Percentiles rank a stretch among this genome's conserved stretches.
Evolutionary conservation across 768 basidiomycete species (phyloP).

Genomic region (Leccinum fibrillosum): DNA sequence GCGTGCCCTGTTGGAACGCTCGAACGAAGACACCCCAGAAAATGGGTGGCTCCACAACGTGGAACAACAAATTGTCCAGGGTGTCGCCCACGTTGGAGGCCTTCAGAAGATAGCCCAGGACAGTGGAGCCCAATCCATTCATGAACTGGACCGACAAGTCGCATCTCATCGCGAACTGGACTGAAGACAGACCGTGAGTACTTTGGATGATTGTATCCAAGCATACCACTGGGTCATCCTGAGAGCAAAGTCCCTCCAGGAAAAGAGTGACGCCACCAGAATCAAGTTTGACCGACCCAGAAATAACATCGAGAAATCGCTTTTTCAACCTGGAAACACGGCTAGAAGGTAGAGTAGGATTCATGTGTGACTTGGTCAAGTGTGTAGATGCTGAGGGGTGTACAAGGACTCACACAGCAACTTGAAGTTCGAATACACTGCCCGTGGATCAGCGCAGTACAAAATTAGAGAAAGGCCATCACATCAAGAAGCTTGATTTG

Average conservation of each 20-base stretch:
- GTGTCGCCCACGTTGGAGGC: conserved; percentile 40
- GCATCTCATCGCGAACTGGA: conserved; percentile 40
- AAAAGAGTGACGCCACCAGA: conserved; percentile 30
- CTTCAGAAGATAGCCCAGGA: conserved; percentile 39
- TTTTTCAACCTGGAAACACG: conserved; percentile 29
- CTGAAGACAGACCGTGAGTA: conserved; percentile 33
- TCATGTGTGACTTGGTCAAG: not conserved
- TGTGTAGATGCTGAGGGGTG: not conserved
- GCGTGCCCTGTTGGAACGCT: conserved; percentile 30
- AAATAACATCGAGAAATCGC: conserved; percentile 31
- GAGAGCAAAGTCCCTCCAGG: conserved; percentile 44
- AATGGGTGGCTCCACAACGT: conserved; percentile 47
- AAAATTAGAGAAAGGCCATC: not conserved
- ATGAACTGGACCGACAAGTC: conserved; percentile 39
- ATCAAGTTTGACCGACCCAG: conserved; percentile 28
- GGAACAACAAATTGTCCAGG: conserved; percentile 37
- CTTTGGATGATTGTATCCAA: conserved; percentile 36
- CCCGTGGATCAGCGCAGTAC: not conserved
- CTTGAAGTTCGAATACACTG: not conserved
- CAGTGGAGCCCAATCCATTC: conserved; percentile 36
- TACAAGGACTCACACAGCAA: not conserved
- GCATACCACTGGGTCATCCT: conserved; percentile 37
- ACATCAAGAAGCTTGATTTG: not conserved
- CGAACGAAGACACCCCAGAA: conserved; percentile 42
- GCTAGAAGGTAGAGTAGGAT: not conserved